Base-by-base conservation (phyloP, 1,284 basidiomycete genomes). In the Pterulicium gracile region DNA sequence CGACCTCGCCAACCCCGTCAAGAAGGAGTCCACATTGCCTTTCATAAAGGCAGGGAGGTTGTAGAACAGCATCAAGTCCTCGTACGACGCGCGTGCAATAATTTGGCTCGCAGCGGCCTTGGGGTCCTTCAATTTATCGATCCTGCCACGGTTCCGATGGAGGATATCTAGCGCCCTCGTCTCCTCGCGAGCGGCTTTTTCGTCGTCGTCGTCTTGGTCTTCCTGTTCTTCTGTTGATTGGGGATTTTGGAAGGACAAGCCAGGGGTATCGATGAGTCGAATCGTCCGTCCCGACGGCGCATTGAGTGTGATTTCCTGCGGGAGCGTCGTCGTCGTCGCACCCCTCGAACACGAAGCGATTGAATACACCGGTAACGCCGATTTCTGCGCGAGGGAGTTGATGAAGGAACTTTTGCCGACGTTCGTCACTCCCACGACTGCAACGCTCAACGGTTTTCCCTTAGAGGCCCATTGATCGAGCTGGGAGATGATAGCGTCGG, bases 11-110 rank as follows among this genome's bases (percentile, higher is more conserved):
- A 97, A 69, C 45, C 81, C 81, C 27, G 85, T 75, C 32, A 98
- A 71, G 73, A 98, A 94, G 0, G 81, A 78, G 43, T 75, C 73
- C 14, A 77, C 64, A 52, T 92, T 81, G 1, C 81, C 80, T 35
- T 72, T 69, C n/a, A 74, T 58, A 60, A 94, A 94, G 18, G 82
- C 85, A 12, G 93, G 88, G n/a, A 94, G 72, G 57, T 78, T 84
- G 69, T 94, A 95, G 46, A 84, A 70, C 41, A 95, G 68, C 86
- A 94, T 93, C 43, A 96, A 69, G 62, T 95, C 92, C 58, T 93
- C 84, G 15, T 75, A 65, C 54, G 79, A 79, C 13, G 86, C 79
- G 24, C 80, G 78, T 23, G 75, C 61, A n/a, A 94, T 70, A 50
- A 96, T 78, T 51, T 85, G 73, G 23, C 75, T 67, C 50, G 88